A percentile compares a stretch with the other conserved stretches of the same genome.
Evolutionary conservation across 2,329 filamentous ascomycete genomes (phyloP).

Genomic region (Bipolaris zeicola): DNA sequence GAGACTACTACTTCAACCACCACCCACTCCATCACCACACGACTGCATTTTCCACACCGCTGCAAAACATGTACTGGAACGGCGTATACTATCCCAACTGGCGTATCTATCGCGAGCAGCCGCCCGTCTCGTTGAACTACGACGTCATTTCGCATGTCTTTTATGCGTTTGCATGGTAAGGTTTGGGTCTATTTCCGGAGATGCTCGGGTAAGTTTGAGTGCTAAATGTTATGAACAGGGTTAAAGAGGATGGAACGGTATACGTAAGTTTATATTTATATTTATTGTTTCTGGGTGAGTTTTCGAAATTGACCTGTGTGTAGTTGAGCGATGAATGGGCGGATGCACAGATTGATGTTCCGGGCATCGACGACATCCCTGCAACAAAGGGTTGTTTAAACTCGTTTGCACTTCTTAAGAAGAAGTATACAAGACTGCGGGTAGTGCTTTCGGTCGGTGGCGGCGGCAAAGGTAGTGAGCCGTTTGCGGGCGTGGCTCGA

Average conservation of each 20-base stretch:
- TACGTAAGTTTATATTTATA: constrained; percentile 63
- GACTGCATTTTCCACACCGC: constrained; percentile 33
- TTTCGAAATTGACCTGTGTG: constrained; percentile 18
- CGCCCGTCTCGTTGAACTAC: constrained; percentile 75
- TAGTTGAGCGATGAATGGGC: constrained; percentile 82
- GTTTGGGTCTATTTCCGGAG: constrained; percentile 18
- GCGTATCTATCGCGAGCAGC: constrained; percentile 73
- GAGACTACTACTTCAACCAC: constrained; percentile 31
- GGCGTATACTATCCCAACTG: constrained; percentile 86
- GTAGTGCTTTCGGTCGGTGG: constrained; percentile 81
- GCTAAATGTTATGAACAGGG: constrained; percentile 52
- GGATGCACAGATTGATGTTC: constrained; percentile 72
- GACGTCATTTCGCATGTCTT: constrained; percentile 80
- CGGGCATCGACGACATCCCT: constrained; percentile 57
- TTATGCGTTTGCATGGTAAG: constrained; percentile 75
- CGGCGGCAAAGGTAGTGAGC: constrained; percentile 67
- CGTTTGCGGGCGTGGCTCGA: constrained; percentile 71
- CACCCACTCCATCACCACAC: constrained; percentile 30
- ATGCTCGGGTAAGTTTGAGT: constrained; percentile 8
- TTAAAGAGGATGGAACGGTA: constrained; percentile 73
- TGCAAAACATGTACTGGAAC: constrained; percentile 60
- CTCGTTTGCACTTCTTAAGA: constrained; percentile 74
- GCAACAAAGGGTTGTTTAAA: constrained; percentile 62
- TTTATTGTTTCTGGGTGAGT: constrained; percentile 33
- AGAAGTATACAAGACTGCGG: constrained; percentile 71